Evolutionary conservation across 495 filamentous ascomycete genomes (phyloP), one percentile per base, ranked within the genome.

Genomic region (Tuber melanosporum): DNA sequence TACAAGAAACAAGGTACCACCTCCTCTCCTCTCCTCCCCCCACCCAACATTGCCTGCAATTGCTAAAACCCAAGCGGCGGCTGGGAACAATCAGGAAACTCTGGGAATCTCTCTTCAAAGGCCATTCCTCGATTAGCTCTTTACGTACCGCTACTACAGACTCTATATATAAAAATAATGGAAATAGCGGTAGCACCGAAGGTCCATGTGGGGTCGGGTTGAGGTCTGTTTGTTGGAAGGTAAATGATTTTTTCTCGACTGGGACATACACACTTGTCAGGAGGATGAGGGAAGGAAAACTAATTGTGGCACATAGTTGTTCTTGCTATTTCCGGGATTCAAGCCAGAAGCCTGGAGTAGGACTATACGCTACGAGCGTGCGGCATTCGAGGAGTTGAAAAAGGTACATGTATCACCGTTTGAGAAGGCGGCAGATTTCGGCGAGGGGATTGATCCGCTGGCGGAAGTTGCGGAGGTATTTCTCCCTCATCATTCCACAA

Each of bases 221-320:
- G 74, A 89, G 95, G 57, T 97, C 94, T 41, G 88, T 97, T 71
- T 97, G 93, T 85, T 99, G 95, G 95, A 98, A 96, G 90, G 93
- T 90, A 82, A 26, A 39, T 7, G n/a, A 32, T 22, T 71, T 77
- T 77, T 45, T 45, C 39, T 22, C 45, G 71, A 62, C n/a, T 32
- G n/a, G 52, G 14, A 72, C 42, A 32, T 74, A 26, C 10, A 22
- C 0, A 62, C 12, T 26, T 62, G 10, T 62, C 2, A n/a, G n/a
- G 9, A 26, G 49, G n/a, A n/a, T 8, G 49, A 26, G 52, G 42
- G 32, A 73, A 57, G 78, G 47, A 76, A 47, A 84, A 47, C 39
- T 62, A 66, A 45, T 57, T 47, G 81, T 49, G 39, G 46, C 9
- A 7, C 3, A 22, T 45, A 95, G 93, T 88, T 88, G 70, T 97